These are phyloP conservation scores for Lignosus rhinocerotis DNA, from an alignment of 1,284 basidiomycete genomes.

Conservation along the genomic window DNA sequence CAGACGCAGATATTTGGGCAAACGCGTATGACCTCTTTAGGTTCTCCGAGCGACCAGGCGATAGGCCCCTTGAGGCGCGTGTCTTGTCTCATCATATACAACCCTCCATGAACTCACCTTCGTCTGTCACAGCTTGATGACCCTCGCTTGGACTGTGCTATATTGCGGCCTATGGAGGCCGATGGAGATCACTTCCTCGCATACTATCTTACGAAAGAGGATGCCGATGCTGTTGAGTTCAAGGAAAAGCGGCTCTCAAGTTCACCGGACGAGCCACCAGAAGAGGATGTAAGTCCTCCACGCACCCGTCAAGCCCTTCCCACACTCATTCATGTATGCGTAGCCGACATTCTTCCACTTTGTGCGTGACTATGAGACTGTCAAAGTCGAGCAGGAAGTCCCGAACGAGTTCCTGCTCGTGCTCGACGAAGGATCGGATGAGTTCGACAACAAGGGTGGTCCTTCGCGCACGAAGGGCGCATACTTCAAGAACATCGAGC, in stretches of 20 bases:
- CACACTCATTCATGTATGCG: constrained; percentile 24
- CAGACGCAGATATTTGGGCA: constrained; percentile 86
- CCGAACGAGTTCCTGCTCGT: constrained; percentile 84
- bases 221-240: constrained; percentile 46
- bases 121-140: constrained; percentile 57
- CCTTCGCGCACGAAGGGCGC: constrained; percentile 50
- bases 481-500: constrained; percentile 86
- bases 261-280: constrained; percentile 45
- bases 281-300: constrained; percentile 45
- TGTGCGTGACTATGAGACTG: constrained; percentile 80
- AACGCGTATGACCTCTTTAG: constrained; percentile 88
- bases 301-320: neutral
- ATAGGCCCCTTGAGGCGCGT: constrained; percentile 63
- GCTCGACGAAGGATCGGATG: constrained; percentile 60
- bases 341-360: constrained; percentile 72
- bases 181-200: constrained; percentile 86
- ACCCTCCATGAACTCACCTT: neutral
- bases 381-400: constrained; percentile 81
- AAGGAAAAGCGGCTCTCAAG: constrained; percentile 30
- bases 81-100: neutral
- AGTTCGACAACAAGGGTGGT: constrained; percentile 34
- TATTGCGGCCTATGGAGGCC: constrained; percentile 84
- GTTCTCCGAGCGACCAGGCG: constrained; percentile 87
- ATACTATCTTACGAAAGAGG: constrained; percentile 85
- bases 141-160: constrained; percentile 79